These are phyloP conservation scores for Hymenoscyphus scutula DNA, from an alignment of 2,329 filamentous ascomycete genomes.

Conservation along the genomic window DNA sequence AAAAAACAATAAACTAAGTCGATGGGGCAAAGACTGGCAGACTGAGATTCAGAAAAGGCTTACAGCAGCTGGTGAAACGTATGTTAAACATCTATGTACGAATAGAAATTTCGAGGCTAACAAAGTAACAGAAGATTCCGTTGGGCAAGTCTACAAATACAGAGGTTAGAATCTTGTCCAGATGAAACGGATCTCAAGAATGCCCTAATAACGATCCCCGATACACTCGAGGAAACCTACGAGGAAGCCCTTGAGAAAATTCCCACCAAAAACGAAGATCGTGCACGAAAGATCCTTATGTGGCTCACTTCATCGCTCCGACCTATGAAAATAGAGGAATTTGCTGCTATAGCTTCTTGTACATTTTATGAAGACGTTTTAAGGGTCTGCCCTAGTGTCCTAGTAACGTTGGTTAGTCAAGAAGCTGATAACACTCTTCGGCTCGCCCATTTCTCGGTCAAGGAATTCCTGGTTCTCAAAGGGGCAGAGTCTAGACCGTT, in stretches of 20 bases:
- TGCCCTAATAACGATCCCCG: constrained; percentile 9
- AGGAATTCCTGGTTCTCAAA: constrained; percentile 29
- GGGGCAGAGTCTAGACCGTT: background rate
- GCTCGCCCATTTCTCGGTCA: constrained; percentile 36
- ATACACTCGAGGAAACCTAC: constrained; percentile 15
- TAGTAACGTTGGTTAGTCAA: constrained; percentile 8
- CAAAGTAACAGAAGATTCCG: constrained; percentile 23
- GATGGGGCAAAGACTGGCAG: constrained; percentile 28
- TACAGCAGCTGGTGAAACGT: constrained; percentile 33
- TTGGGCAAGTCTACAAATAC: constrained; percentile 33
- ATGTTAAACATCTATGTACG: constrained; percentile 11
- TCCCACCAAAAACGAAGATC: background rate
- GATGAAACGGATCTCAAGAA: constrained; percentile 10
- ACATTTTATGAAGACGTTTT: constrained; percentile 6
- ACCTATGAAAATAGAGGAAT: constrained; percentile 12
- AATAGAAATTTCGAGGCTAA: background rate
- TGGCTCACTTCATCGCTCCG: constrained; percentile 14
- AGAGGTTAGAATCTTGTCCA: constrained; percentile 28
- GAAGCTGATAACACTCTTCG: constrained; percentile 42
- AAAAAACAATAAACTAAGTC: constrained; percentile 23
- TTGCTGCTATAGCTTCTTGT: constrained; percentile 9
- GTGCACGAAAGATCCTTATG: constrained; percentile 7
- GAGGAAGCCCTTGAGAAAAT: constrained; percentile 8
- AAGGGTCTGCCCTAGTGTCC: constrained; percentile 13
- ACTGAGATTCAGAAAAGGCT: constrained; percentile 25